Evolutionary conservation across 768 basidiomycete species (phyloP), one percentile per base, ranked within the genome.

Genomic region (Collybia sordida): DNA sequence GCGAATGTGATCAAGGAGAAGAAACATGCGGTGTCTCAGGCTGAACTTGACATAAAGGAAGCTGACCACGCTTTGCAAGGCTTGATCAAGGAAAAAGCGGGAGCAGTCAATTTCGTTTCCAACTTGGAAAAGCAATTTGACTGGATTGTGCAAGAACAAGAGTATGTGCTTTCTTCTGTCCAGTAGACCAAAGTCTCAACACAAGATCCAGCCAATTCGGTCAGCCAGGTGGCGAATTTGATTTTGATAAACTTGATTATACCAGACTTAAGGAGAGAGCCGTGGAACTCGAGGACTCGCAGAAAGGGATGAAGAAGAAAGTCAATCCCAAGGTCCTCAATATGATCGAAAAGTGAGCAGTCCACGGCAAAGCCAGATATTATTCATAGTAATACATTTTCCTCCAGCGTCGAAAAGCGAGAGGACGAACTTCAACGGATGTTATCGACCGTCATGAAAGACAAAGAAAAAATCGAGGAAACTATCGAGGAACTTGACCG

Each of bases 321-420:
- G 79, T 98, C 60, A 98, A 99, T 59, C 86, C 87, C 3, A 97
- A 96, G 66, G 94, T 93, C 40, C 84, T 97, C 74, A 91, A 87
- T 58, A 95, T 95, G 90, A 91, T 98, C 43, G 96, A 97, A 57
- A 87, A 81, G 93, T 97, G 54, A 51, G 85, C 31, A 11, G 9
- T 31, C 31, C 6, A 7, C 31, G 14, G 36, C 52, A 2, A 34
- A 44, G 18, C 11, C 9, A 18, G 21, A 17, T 15, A 41, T 15
- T 3, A n/a, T 4, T 11, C 27, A 18, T 12, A 6, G 38, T 31
- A 8, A 42, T 24, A 8, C 52, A 22, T 8, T 14, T n/a, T 21
- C 7, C 28, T 41, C 11, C 59, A 97, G 94, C 48, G 91, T 95
- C 40, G 97, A 98, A 75, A 97, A 96, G 76, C 86, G 88, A 60